Evolutionary conservation across 192 early-diverging fungal species (phyloP).

Genomic region (Piromyces sp.): DNA sequence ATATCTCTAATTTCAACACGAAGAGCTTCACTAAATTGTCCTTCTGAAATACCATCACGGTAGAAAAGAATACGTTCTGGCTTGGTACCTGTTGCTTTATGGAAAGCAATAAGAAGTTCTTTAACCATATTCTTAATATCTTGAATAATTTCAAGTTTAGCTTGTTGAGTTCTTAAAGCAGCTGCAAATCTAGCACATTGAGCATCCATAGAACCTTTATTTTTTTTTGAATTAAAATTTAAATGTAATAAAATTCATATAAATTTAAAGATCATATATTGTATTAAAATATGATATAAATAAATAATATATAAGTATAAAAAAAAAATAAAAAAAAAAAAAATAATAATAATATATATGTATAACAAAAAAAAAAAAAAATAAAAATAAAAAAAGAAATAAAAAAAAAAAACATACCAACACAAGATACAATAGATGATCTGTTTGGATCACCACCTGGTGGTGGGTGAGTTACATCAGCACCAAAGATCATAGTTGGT

Average conservation of each 20-base stretch:
- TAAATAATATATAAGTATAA: no score
- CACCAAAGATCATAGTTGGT: slow-evolving; percentile 34
- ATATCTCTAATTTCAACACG: background rate
- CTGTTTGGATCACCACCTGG: slow-evolving; percentile 5
- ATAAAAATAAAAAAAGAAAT: no score
- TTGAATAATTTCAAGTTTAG: slow-evolving; percentile 51
- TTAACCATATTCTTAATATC: slow-evolving; percentile 45
- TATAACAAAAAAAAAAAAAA: background rate
- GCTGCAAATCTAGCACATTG: slow-evolving; percentile 41
- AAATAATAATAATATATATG: background rate
- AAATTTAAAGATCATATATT: no score
- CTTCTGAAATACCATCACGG: slow-evolving; percentile 42
- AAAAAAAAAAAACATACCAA: slow-evolving; percentile 43
- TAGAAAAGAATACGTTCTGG: slow-evolving; percentile 69
- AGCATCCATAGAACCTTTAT: slow-evolving; percentile 5
- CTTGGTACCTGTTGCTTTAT: slow-evolving; percentile 27
- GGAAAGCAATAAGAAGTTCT: slow-evolving; percentile 47
- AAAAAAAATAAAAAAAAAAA: no score
- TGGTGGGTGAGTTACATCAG: slow-evolving; percentile 35
- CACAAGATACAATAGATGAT: slow-evolving; percentile 62
- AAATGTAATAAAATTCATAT: no score
- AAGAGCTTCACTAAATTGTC: background rate
- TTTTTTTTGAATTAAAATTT: no score
- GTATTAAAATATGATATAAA: no score
- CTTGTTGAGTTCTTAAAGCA: slow-evolving; percentile 43